Percentiles rank a stretch among this genome's conserved stretches.
These are phyloP conservation scores for Podospora fimiseda DNA, from an alignment of 495 filamentous ascomycete species.

Conservation along the genomic window DNA sequence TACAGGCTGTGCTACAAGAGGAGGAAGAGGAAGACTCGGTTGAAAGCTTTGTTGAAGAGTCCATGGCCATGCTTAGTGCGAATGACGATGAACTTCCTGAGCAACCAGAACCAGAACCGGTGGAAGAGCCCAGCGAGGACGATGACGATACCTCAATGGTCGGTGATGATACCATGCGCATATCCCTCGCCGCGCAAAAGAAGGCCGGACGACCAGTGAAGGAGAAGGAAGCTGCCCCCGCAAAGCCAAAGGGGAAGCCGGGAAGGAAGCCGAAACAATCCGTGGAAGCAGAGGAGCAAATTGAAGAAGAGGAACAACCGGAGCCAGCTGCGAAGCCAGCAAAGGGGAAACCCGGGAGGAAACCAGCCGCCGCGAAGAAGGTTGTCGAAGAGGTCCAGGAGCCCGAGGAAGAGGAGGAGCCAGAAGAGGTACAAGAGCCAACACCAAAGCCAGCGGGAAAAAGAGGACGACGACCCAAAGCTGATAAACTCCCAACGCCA, in stretches of 20 bases:
- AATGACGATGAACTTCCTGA: slow-evolving; percentile 17
- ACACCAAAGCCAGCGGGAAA: slow-evolving; percentile 1
- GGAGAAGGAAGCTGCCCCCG: slow-evolving; percentile 4
- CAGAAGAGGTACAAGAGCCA: slow-evolving; percentile 12
- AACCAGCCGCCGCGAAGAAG: neutral
- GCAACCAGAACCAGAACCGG: slow-evolving; percentile 16
- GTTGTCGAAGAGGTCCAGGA: slow-evolving; percentile 4
- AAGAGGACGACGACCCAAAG: slow-evolving; percentile 17
- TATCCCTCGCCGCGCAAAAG: slow-evolving; percentile 13
- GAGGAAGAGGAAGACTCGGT: slow-evolving; percentile 23
- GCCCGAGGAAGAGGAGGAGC: slow-evolving; percentile 5
- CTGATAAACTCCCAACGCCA: slow-evolving; percentile 8
- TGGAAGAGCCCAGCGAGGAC: slow-evolving; percentile 16
- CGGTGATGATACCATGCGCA: slow-evolving; percentile 8
- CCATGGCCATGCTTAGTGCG: slow-evolving; percentile 31
- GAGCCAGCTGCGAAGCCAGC: neutral
- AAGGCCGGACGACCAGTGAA: slow-evolving; percentile 21
- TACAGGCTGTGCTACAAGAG: slow-evolving; percentile 11
- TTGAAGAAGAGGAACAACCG: no score
- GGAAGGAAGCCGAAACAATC: slow-evolving; percentile 13
- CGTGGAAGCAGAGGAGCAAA: no score
- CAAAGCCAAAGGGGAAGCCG: neutral
- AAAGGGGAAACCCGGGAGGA: slow-evolving; percentile 7
- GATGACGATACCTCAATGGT: slow-evolving; percentile 16
- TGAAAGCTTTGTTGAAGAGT: slow-evolving; percentile 26